Base-by-base conservation (phyloP, 2,329 filamentous ascomycete genomes). In the Neophaeococcomyces mojaviensis region DNA sequence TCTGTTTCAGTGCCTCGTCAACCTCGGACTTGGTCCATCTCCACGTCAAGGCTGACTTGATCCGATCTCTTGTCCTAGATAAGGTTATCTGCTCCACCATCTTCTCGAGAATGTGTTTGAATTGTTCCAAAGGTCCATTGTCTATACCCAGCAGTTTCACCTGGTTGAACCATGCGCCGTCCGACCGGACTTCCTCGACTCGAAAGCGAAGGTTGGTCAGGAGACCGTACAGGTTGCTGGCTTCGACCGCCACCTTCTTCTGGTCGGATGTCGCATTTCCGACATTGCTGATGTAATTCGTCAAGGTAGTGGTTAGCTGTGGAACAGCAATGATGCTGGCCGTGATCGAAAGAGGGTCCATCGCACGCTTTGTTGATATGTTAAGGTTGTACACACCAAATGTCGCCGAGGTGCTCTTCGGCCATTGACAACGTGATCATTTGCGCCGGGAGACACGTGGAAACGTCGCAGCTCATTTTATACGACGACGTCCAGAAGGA, bases 101-200 rank as follows among this genome's bases (percentile, higher is more conserved):
- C 42, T 37, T 49, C 49, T 55, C 51, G 10, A 62, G 49, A 16
- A 49, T 50, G 22, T 52, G 32, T 42, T 55, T 55, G 48, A 54
- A 60, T 48, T 60, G 59, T 32, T 58, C 52, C 13, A 61, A 40
- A 10, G 58, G 58, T 3, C 60, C 58, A 39, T 59, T 50, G 24
- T 38, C 42, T 38, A 20, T 12, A 6, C 12, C 44, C n/a, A 49
- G 26, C 10, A 44, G 22, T 19, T 28, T 33, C 13, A 59, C 39
- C 4, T 52, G 46, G 9, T 44, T 50, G 39, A 54, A 57, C 59
- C 59, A 61, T 38, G 54, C 51, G 22, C 47, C 43, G 9, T 43
- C 40, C 10, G 49, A 39, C 15, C 36, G 35, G 39, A 37, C 53
- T 30, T 48, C 47, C 43, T 61, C 51, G 22, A 60, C 36, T 16